Conservation (phyloP, 805 yeast genomes). For the Scheffersomyces coipomensis region DNA sequence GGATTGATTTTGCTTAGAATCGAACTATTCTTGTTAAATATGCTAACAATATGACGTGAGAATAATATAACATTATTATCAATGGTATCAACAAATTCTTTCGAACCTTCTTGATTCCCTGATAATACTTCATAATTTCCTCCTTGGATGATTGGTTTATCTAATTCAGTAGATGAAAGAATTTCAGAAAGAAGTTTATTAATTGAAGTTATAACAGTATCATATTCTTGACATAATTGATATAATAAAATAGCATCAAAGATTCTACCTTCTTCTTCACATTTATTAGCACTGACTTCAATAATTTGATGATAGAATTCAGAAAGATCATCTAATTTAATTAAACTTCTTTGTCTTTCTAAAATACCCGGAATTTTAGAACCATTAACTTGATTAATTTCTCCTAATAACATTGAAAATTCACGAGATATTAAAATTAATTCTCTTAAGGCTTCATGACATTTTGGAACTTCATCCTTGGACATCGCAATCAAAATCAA, state of each 20-base stretch:
- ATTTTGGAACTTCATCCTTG: slow-evolving; percentile 49
- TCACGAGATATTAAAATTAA: slow-evolving; percentile 84
- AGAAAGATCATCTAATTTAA: slow-evolving; percentile 56
- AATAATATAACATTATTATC: slow-evolving; percentile 49
- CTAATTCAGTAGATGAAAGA: slow-evolving; percentile 67
- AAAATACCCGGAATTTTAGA: slow-evolving; percentile 78
- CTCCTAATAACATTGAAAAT: slow-evolving; percentile 80
- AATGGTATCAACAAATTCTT: slow-evolving; percentile 37
- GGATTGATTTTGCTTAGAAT: slow-evolving; percentile 56
- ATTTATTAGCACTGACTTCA: slow-evolving; percentile 79
- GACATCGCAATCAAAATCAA: slow-evolving; percentile 64
- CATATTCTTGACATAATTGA: slow-evolving; percentile 85
- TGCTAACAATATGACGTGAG: slow-evolving; percentile 42
- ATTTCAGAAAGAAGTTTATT: slow-evolving; percentile 78
- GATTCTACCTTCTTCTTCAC: slow-evolving; percentile 88
- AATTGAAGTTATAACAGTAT: slow-evolving; percentile 71
- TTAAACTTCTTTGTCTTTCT: slow-evolving; percentile 69
- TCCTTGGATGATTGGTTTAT: slow-evolving; percentile 47
- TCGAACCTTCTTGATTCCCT: slow-evolving; percentile 27
- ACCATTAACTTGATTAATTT: slow-evolving; percentile 66
- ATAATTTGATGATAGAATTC: slow-evolving; percentile 70
- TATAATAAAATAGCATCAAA: slow-evolving; percentile 83
- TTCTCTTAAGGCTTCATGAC: slow-evolving; percentile 80
- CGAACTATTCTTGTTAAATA: slow-evolving; percentile 54
- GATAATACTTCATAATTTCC: slow-evolving; percentile 32